These are phyloP conservation scores for Coccinonectria pachysandricola DNA, from an alignment of 2,329 filamentous ascomycete genomes.

Conservation along the genomic window DNA sequence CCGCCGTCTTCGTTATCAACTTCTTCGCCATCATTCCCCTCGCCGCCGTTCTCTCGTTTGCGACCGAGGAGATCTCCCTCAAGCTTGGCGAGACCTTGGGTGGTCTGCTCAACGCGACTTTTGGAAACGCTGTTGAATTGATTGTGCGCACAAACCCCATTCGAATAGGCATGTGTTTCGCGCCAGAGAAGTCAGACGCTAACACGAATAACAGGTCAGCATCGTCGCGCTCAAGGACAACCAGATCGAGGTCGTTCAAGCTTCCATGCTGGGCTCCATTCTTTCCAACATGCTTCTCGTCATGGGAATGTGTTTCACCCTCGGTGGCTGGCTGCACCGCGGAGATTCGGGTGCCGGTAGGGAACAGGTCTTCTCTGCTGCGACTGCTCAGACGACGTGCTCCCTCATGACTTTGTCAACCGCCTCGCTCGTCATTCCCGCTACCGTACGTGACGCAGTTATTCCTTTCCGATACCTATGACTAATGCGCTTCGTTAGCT, in stretches of 20 bases:
- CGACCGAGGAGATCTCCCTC: conserved; percentile 65
- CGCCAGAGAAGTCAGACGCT: conserved; percentile 25
- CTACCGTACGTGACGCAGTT: conserved; percentile 40
- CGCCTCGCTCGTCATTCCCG: conserved; percentile 69
- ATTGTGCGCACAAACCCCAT: conserved; percentile 43
- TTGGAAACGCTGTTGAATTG: conserved; percentile 70
- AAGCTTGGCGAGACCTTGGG: conserved; percentile 66
- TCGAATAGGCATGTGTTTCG: background rate
- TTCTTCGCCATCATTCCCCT: conserved; percentile 73
- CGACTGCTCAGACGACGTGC: conserved; percentile 66
- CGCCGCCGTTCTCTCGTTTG: conserved; percentile 63
- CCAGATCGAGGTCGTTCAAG: conserved; percentile 93
- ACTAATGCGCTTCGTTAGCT: conserved; percentile 34
- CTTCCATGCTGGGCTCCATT: conserved; percentile 93
- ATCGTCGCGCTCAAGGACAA: conserved; percentile 78
- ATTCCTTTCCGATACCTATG: background rate
- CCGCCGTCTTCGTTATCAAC: conserved; percentile 64
- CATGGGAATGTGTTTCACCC: conserved; percentile 69
- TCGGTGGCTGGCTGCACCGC: conserved; percentile 57
- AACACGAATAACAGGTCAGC: conserved; percentile 60
- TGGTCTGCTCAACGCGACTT: conserved; percentile 65
- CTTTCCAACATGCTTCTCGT: conserved; percentile 89
- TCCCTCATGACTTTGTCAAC: conserved; percentile 68
- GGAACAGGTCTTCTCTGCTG: conserved; percentile 65
- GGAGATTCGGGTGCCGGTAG: conserved; percentile 44